Percentiles rank a stretch among this genome's conserved stretches.
These are phyloP conservation scores for Epichloe aotearoae DNA, from an alignment of 2,329 filamentous ascomycete genomes.

Conservation along the genomic window DNA sequence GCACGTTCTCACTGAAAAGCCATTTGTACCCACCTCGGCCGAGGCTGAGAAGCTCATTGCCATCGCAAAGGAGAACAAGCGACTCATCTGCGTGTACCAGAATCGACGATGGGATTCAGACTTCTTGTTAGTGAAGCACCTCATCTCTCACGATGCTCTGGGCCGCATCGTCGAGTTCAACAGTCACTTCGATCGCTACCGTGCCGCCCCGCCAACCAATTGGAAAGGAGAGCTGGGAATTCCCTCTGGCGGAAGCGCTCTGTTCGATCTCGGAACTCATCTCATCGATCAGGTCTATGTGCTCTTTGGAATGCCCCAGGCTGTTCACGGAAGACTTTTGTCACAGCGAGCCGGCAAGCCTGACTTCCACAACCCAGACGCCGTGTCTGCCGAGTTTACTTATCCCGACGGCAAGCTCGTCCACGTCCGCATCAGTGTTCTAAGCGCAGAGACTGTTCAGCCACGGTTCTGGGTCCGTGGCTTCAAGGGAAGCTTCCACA, in stretches of 20 bases:
- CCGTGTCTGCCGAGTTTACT: constrained; percentile 49
- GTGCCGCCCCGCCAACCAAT: constrained; percentile 39
- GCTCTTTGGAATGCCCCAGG: constrained; percentile 55
- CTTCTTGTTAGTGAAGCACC: constrained; percentile 54
- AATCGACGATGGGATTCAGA: constrained; percentile 69
- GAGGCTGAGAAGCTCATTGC: constrained; percentile 52
- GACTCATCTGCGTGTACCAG: constrained; percentile 56
- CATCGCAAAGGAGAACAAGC: constrained; percentile 36
- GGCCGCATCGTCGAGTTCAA: constrained; percentile 68
- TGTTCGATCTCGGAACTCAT: constrained; percentile 67
- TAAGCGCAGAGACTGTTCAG: constrained; percentile 57
- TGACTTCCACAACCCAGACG: constrained; percentile 40
- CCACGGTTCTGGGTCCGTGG: constrained; percentile 67
- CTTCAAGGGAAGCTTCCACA: constrained; percentile 61
- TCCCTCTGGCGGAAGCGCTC: constrained; percentile 47
- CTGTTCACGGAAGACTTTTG: constrained; percentile 55
- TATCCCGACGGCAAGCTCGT: constrained; percentile 53
- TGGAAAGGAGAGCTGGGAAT: constrained; percentile 56
- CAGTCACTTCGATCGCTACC: constrained; percentile 68
- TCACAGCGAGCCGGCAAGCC: constrained; percentile 42
- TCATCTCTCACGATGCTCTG: constrained; percentile 45
- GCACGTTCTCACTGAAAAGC: constrained; percentile 73
- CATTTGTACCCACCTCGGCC: constrained; percentile 58
- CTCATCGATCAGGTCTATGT: constrained; percentile 62
- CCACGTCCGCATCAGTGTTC: constrained; percentile 54